Evolutionary conservation across 164 flowering plant genomes (phyloP).

Genomic region (Tinospora cordifolia): DNA sequence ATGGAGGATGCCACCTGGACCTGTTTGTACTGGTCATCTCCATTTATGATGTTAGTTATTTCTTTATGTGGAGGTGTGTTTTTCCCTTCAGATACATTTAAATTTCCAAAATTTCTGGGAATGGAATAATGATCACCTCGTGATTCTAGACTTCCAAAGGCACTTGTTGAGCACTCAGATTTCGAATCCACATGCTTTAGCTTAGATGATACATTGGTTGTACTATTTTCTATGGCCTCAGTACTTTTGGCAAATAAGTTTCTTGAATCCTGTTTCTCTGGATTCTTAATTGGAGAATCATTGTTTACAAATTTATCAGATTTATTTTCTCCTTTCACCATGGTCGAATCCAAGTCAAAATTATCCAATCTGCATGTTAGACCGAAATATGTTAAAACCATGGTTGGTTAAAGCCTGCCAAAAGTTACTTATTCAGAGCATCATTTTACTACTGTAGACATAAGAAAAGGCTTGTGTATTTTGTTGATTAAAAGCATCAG

Average conservation of each 20-base stretch:
- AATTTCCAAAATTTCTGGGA: constrained; percentile 15
- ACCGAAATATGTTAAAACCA: constrained; percentile 8
- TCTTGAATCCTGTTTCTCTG: constrained; percentile 19
- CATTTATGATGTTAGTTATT: constrained; percentile 13
- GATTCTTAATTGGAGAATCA: constrained; percentile 11
- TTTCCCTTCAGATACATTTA: constrained; percentile 14
- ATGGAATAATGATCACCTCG: constrained; percentile 19
- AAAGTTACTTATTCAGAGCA: neutral
- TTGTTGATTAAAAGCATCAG: neutral
- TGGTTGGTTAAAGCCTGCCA: neutral
- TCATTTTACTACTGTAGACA: neutral
- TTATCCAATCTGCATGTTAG: constrained; percentile 40
- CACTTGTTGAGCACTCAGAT: constrained; percentile 14
- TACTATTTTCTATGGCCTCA: constrained; percentile 19
- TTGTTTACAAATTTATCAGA: constrained; percentile 23
- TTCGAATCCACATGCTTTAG: constrained; percentile 21
- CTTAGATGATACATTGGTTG: constrained; percentile 15
- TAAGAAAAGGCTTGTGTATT: neutral
- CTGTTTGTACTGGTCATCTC: constrained; percentile 14
- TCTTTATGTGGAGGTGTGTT: constrained; percentile 19
- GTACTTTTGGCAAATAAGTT: constrained; percentile 13
- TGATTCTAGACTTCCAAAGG: constrained; percentile 14
- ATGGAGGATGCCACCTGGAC: constrained; percentile 13
- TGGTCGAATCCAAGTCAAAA: constrained; percentile 46
- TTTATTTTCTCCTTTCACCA: constrained; percentile 28